phyloP scores from a whole-genome alignment of 2,329 filamentous ascomycete species.

The Pseudocercospora vitis region DNA sequence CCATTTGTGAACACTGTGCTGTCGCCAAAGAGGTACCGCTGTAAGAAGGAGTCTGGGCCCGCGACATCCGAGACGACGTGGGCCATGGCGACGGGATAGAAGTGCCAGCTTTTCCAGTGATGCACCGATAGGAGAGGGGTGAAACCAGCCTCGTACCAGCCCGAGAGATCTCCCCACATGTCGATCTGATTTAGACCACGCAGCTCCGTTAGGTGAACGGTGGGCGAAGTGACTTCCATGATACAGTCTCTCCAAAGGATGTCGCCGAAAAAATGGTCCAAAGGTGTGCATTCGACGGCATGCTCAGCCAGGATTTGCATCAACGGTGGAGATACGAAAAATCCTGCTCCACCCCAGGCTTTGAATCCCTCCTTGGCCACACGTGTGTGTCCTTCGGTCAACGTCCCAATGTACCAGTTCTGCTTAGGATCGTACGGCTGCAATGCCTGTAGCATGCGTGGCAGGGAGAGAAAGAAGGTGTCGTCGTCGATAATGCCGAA shows the following conservation, averaged over 20 bases:
- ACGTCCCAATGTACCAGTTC: conserved; percentile 31
- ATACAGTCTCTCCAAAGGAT: conserved; percentile 34
- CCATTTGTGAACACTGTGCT: conserved; percentile 32
- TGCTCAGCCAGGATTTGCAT: conserved; percentile 29
- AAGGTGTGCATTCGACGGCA: conserved; percentile 24
- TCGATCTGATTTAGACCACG: conserved; percentile 33
- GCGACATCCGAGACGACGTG: conserved; percentile 30
- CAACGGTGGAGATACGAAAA: conserved; percentile 32
- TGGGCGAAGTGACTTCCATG: conserved; percentile 29
- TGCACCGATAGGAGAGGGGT: conserved; percentile 30
- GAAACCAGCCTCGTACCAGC: conserved; percentile 34
- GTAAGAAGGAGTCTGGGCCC: conserved; percentile 31
- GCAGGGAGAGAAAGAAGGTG: conserved; percentile 34
- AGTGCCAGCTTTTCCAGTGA: conserved; percentile 36
- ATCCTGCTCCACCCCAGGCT: conserved; percentile 34
- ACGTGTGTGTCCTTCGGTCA: conserved; percentile 31
- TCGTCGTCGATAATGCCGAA: conserved; percentile 35
- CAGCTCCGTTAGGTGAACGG: conserved; percentile 30
- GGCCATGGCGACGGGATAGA: conserved; percentile 26
- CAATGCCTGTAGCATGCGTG: conserved; percentile 26
- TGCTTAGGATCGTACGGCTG: conserved; percentile 23
- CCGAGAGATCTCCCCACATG: conserved; percentile 30
- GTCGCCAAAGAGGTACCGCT: conserved; percentile 30
- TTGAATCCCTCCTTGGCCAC: conserved; percentile 33
- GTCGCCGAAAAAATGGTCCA: conserved; percentile 31